phyloP scores from a whole-genome alignment of 768 basidiomycete species.

The Cantharellus cinnabarinus region DNA sequence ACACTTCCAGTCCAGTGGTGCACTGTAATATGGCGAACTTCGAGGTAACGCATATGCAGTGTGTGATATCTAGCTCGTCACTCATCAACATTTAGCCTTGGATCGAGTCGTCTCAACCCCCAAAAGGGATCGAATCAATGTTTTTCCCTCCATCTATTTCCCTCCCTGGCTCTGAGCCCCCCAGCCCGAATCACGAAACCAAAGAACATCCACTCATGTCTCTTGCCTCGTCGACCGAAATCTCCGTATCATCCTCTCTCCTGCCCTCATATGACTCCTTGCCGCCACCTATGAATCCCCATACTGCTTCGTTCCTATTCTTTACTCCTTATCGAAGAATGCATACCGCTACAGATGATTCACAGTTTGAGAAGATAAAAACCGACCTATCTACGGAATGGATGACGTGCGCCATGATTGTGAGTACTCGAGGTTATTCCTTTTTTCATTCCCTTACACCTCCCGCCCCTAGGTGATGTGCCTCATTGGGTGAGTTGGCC shows the following conservation, averaged over 20 bases:
- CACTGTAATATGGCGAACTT: not conserved
- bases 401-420: not conserved
- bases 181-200: not conserved
- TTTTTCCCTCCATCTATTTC: not conserved
- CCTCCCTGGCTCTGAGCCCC: not conserved
- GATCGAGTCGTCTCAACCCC: not conserved
- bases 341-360: not conserved
- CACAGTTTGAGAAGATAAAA: not conserved
- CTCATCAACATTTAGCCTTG: not conserved
- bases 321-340: not conserved
- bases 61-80: not conserved
- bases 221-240: not conserved
- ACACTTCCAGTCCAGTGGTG: not conserved
- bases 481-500: not conserved
- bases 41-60: not conserved
- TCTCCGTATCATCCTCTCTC: not conserved
- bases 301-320: not conserved
- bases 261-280: not conserved
- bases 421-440: not conserved
- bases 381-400: not conserved
- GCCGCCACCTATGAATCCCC: not conserved
- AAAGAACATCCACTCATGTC: not conserved
- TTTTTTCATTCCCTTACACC: not conserved
- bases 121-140: not conserved
- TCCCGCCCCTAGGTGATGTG: not conserved